Evolutionary conservation across 1,284 basidiomycete genomes (phyloP), one percentile per base, ranked within the genome.

Genomic region (Cerioporus squamosus): DNA sequence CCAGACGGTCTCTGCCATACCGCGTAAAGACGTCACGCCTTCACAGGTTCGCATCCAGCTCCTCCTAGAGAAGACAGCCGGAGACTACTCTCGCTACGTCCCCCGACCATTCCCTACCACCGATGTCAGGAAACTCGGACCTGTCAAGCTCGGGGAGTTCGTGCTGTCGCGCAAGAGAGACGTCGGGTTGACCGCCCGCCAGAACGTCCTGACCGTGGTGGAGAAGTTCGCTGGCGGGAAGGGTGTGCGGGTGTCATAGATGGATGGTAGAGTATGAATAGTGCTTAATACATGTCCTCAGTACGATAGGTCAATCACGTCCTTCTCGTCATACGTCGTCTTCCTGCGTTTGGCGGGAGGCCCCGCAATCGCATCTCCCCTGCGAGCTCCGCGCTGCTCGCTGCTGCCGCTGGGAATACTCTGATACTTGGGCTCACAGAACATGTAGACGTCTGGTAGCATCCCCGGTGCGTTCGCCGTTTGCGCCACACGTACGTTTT

Each of bases 51-150:
- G 61, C 31, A 38, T 72, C 14, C 76, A 73, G 51, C 55, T 53
- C 31, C 62, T 69, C 45, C 68, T 70, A 54, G 80, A 82, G 65
- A 66, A 66, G 15, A 63, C 70, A 24, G 81, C 74, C 6, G 83
- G 85, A 31, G 79, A 84, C 62, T 88, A 88, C 64, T 72, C 77
- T 15, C 77, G 76, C 29, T 81, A 80, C 60, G 65, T 78, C 42
- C 73, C 69, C 17, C 54, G 40, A 5, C 29, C 31, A 31, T 45
- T 55, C 20, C 53, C 56, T 9, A 55, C 52, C 20, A 57, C 60
- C 40, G 53, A 64, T 44, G 62, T 64, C 36, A 54, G 42, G 47
- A 64, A 71, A 51, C 70, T 79, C 33, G 73, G 75, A 22, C 76
- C 80, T n/a, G 54, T 77, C 39, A 74, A 73, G 40, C 72, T 78